Evolutionary conservation across 1,284 basidiomycete species (phyloP).

Genomic region (Inonotus obliquus): DNA sequence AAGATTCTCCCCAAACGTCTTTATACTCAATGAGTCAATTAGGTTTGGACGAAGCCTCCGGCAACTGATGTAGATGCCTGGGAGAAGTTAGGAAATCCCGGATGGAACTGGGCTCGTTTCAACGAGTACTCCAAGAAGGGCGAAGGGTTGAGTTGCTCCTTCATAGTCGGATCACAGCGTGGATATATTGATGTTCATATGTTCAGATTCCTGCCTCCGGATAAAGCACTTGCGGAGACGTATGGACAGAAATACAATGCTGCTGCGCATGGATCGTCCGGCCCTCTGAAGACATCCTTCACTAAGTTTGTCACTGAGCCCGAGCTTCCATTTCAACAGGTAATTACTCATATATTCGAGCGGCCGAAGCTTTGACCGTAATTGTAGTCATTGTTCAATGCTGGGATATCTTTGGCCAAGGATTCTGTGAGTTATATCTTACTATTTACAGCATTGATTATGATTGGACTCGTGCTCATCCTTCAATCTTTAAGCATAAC

Average conservation of each 20-base stretch:
- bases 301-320: not conserved
- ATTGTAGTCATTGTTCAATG: slow-evolving; percentile 15
- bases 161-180: not conserved
- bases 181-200: not conserved
- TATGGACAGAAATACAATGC: slow-evolving; percentile 11
- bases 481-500: slow-evolving; percentile 15
- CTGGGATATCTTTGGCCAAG: slow-evolving; percentile 18
- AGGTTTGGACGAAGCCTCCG: slow-evolving; percentile 25
- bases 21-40: not conserved
- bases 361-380: slow-evolving; percentile 7
- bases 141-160: slow-evolving; percentile 19
- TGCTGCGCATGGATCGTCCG: slow-evolving; percentile 1
- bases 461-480: not conserved
- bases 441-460: no score
- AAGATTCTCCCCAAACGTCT: not conserved
- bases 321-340: slow-evolving; percentile 14
- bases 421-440: slow-evolving; percentile 18
- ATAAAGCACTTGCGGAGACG: not conserved
- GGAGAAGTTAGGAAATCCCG: slow-evolving; percentile 28
- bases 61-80: slow-evolving; percentile 25
- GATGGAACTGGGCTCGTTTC: slow-evolving; percentile 27
- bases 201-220: slow-evolving; percentile 11
- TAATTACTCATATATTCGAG: not conserved
- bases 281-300: slow-evolving; percentile 14
- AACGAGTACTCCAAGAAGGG: slow-evolving; percentile 22